Percentiles rank a stretch among this genome's conserved stretches.
phyloP scores from a whole-genome alignment of 306 rosid genomes.

The Adenanthera pavonina region DNA sequence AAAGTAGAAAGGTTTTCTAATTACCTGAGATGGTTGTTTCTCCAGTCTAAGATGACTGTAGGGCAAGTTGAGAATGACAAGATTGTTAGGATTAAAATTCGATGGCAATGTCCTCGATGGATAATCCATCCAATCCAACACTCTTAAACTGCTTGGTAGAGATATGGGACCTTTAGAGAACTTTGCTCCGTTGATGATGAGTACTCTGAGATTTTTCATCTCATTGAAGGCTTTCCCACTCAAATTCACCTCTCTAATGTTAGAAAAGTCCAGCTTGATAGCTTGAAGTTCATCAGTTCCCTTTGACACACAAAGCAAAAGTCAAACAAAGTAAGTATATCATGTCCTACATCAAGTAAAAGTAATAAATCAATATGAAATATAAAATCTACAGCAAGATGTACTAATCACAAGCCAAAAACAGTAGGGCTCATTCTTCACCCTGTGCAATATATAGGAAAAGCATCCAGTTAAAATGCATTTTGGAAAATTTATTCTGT shows the following conservation, averaged over 20 bases:
- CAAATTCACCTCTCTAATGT: not conserved
- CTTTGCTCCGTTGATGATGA: not conserved
- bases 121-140: not conserved
- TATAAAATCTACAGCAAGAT: too few species aligned
- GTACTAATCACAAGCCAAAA: too few species aligned
- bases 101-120: not conserved
- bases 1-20: not conserved
- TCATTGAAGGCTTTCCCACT: not conserved
- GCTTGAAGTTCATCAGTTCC: not conserved
- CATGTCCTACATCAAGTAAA: not conserved
- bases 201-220: slow-evolving; percentile 1
- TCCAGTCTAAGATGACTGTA: not conserved
- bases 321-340: not conserved
- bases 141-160: slow-evolving; percentile 15
- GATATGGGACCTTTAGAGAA: not conserved
- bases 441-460: too few species aligned
- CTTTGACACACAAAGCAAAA: not conserved
- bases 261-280: not conserved
- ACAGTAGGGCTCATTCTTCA: too few species aligned
- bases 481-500: too few species aligned
- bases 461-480: not conserved
- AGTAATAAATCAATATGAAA: too few species aligned
- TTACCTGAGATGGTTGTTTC: not conserved
- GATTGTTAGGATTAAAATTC: not conserved
- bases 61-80: not conserved